A percentile compares a stretch with the other conserved stretches of the same genome.
These are phyloP conservation scores for Alisma plantagoaquatica DNA, from an alignment of 106 monocot species.

Conservation along the genomic window DNA sequence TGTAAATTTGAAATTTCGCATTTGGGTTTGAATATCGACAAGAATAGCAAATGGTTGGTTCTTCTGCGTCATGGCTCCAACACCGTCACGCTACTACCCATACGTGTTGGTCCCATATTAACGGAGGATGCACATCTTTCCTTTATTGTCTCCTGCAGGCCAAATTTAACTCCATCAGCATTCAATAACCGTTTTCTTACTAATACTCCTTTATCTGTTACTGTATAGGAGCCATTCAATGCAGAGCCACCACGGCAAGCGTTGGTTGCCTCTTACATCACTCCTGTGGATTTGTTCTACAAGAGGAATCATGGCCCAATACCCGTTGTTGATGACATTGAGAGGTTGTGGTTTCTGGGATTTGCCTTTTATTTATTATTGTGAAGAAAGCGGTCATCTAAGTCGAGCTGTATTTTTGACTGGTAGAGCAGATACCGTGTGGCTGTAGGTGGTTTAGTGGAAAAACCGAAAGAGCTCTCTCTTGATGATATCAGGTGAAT, in stretches of 20 bases:
- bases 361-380: background rate
- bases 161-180: no score
- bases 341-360: conserved; percentile 18
- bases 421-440: conserved; percentile 44
- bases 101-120: no score
- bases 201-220: no score
- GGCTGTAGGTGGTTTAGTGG: conserved; percentile 52
- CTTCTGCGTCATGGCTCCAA: no score
- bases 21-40: no score
- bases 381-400: background rate
- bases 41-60: no score
- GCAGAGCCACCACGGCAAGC: conserved; percentile 67
- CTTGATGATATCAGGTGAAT: conserved; percentile 63
- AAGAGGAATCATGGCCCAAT: conserved; percentile 97
- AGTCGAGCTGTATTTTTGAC: background rate
- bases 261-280: conserved; percentile 57
- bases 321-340: conserved; percentile 65
- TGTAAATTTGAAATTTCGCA: no score
- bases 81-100: no score
- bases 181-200: no score
- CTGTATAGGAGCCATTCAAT: conserved; percentile 96
- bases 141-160: no score
- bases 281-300: conserved; percentile 75
- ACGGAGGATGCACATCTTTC: no score
- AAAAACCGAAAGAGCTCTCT: conserved; percentile 50